Percentiles rank a stretch among this genome's conserved stretches.
Evolutionary conservation across 148 eudicot species (phyloP).

Genomic region (Nepenthes mirabilis): DNA sequence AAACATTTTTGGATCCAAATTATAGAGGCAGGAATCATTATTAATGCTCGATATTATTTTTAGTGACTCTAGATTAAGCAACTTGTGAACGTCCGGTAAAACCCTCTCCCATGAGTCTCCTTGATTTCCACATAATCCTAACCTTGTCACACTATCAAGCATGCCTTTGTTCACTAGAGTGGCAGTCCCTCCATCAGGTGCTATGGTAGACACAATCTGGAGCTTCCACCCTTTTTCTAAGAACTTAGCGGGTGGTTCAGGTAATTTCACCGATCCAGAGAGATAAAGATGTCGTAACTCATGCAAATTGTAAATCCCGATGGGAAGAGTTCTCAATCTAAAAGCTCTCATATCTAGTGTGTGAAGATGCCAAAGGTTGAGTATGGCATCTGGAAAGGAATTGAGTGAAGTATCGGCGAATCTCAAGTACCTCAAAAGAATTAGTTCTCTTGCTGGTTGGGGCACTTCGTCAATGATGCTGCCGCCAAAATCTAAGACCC

Average conservation of each 20-base stretch:
- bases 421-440: slow-evolving; percentile 10
- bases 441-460: not conserved
- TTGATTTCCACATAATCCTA: not conserved
- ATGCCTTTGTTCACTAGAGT: not conserved
- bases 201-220: not conserved
- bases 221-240: not conserved
- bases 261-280: not conserved
- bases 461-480: not conserved
- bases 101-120: not conserved
- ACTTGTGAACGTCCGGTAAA: not conserved
- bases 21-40: not conserved
- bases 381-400: slow-evolving; percentile 4
- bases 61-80: not conserved
- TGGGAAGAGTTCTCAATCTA: not conserved
- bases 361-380: slow-evolving; percentile 7
- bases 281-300: not conserved
- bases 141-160: not conserved
- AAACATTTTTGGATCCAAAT: not conserved
- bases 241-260: not conserved
- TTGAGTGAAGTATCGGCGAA: not conserved
- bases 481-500: slow-evolving; percentile 13
- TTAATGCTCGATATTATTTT: not conserved
- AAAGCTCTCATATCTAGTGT: slow-evolving; percentile 8
- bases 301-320: not conserved
- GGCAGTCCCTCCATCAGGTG: not conserved